Conservation (phyloP, 495 filamentous ascomycete genomes). For the Penicillium roqueforti region DNA sequence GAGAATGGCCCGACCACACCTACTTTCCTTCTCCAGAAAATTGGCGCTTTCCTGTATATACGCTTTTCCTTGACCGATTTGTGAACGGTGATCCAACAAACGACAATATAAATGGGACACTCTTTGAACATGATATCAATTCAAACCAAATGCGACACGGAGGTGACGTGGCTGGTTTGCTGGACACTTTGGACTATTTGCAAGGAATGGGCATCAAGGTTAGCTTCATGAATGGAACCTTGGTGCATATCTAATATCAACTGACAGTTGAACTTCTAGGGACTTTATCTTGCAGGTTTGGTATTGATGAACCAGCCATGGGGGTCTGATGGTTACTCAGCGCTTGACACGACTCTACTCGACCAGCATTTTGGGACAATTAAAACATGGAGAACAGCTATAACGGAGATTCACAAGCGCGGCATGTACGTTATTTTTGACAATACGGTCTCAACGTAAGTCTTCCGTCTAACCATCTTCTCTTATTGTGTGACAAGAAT, state of each 20-base stretch:
- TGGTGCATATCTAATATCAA: neutral
- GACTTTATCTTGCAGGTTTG: conserved; percentile 65
- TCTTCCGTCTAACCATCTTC: neutral
- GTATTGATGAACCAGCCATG: conserved; percentile 70
- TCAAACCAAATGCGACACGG: conserved; percentile 73
- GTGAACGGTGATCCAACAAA: conserved; percentile 71
- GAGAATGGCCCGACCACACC: conserved; percentile 52
- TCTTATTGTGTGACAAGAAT: neutral
- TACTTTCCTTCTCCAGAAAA: conserved; percentile 58
- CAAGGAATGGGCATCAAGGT: conserved; percentile 74
- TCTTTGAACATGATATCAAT: conserved; percentile 64
- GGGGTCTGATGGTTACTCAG: conserved; percentile 63
- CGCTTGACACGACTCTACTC: conserved; percentile 65
- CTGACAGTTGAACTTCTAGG: conserved; percentile 35
- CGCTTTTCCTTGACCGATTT: conserved; percentile 64
- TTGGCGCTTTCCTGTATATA: conserved; percentile 73
- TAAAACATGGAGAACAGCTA: conserved; percentile 57
- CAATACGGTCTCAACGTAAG: conserved; percentile 67
- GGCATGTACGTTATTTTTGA: conserved; percentile 72
- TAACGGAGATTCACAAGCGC: conserved; percentile 59
- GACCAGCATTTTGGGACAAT: conserved; percentile 68
- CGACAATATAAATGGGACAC: conserved; percentile 64
- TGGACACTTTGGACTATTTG: conserved; percentile 67
- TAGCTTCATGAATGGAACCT: neutral
- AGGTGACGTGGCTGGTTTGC: conserved; percentile 61